Evolutionary conservation across 1,284 basidiomycete species (phyloP), one percentile per base, ranked within the genome.

Genomic region (Puccinia horiana): DNA sequence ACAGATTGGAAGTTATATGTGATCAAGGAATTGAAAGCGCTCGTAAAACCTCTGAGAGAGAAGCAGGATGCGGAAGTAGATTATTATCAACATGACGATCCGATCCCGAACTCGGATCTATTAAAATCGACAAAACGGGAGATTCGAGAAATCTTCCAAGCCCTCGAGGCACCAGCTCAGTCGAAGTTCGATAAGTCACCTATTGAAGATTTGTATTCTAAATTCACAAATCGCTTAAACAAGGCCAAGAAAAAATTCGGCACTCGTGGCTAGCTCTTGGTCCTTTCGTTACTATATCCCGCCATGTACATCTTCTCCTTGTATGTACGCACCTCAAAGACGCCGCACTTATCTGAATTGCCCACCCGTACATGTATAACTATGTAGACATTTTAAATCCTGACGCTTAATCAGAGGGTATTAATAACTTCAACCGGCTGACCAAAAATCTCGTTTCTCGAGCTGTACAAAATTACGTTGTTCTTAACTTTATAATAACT

Each of bases 1-100:
- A 44, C 42, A 77, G 75, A 77, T 65, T 77, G 75, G 75, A 65
- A 77, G 61, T 29, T 77, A 2, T 32, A 67, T 49, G 40, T 65
- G 6, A 37, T 77, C 40, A 77, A 75, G 75, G 5, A 47, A 0
- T 23, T 77, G 2, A 65, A 40, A 44, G 42, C 0, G 5, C 20
- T 56, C n/a, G 32, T 54, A 4, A 26, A 42, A 42, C 40, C 52
- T n/a, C 16, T 35, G 20, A 26, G 58, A 65, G 75, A 65, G 4
- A n/a, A 58, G n/a, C 16, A n/a, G 9, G 20, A 1, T 2, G 40
- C n/a, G 6, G 5, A 54, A 23, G 20, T 20, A 14, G 23, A n/a
- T n/a, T 14, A 35, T 1, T 75, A 40, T 61, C 54, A 47, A 63
- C 18, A n/a, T 32, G 26, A 5, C 6, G 74, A 76, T 29, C 35